phyloP scores from a whole-genome alignment of 306 rosid genomes.

The Ochetophila trinervis region DNA sequence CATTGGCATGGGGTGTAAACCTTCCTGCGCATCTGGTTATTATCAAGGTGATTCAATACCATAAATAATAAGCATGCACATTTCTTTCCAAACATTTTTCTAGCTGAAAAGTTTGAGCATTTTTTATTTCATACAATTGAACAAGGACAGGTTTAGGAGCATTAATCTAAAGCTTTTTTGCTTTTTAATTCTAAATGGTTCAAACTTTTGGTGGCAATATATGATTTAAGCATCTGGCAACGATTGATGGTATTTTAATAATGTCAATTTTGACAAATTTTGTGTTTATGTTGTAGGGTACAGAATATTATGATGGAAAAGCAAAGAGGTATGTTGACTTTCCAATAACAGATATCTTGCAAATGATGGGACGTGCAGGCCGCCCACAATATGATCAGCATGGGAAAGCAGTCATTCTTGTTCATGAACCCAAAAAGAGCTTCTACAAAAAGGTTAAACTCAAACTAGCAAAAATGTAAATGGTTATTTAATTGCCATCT shows the following conservation, averaged over 20 bases:
- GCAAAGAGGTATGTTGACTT: conserved; percentile 90
- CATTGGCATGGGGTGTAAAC: conserved; percentile 99
- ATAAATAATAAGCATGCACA: conserved; percentile 10
- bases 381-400: conserved; percentile 98
- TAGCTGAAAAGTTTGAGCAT: background rate
- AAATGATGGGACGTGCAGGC: conserved; percentile 99
- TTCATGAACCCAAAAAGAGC: conserved; percentile 98
- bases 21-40: conserved; percentile 98
- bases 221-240: background rate
- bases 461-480: conserved; percentile 15
- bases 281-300: conserved; percentile 58
- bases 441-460: conserved; percentile 84
- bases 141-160: background rate
- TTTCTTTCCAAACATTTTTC: conserved; percentile 11
- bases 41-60: conserved; percentile 61
- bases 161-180: background rate
- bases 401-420: conserved; percentile 98
- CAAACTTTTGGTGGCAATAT: background rate
- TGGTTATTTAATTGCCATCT: conserved; percentile 11
- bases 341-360: conserved; percentile 96
- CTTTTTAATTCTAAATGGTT: background rate
- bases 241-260: background rate
- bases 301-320: conserved; percentile 88
- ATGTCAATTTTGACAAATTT: background rate
- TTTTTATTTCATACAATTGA: background rate